Evolutionary conservation across 148 eudicot species (phyloP).

Genomic region (Fagopyrum esculentum): DNA sequence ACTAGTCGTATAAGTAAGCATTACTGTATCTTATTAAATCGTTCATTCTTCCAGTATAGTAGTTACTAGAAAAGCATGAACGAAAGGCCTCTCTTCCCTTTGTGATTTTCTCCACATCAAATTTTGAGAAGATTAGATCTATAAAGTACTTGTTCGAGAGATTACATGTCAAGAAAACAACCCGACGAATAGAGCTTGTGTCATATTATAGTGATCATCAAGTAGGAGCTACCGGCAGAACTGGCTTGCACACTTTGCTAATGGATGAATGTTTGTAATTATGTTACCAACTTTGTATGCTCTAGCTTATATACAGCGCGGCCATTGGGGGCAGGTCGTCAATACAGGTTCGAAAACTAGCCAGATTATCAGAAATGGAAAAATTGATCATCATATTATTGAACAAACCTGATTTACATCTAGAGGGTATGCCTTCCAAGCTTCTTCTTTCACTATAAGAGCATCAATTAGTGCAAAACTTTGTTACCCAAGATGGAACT

Average conservation of each 20-base stretch:
- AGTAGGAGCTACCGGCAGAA: no score
- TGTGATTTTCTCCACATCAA: neutral
- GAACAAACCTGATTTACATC: no score
- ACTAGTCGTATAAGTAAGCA: slow-evolving; percentile 22
- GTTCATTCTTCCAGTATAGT: neutral
- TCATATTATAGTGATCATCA: neutral
- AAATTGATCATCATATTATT: no score
- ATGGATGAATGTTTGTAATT: neutral
- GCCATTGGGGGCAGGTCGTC: no score
- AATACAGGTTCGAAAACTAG: no score
- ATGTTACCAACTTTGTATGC: neutral
- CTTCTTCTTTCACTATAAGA: no score
- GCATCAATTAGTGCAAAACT: no score
- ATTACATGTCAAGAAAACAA: neutral
- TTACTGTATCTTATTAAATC: neutral
- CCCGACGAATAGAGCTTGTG: neutral
- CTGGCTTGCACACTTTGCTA: neutral
- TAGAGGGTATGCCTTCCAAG: no score
- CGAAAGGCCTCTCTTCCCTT: neutral
- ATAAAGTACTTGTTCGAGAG: neutral
- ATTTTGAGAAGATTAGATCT: neutral
- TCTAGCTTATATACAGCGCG: neutral
- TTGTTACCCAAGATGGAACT: no score
- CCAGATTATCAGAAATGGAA: no score
- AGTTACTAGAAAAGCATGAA: neutral